Conservation (phyloP, 129 eudicot species). For the Artemisia annua region DNA sequence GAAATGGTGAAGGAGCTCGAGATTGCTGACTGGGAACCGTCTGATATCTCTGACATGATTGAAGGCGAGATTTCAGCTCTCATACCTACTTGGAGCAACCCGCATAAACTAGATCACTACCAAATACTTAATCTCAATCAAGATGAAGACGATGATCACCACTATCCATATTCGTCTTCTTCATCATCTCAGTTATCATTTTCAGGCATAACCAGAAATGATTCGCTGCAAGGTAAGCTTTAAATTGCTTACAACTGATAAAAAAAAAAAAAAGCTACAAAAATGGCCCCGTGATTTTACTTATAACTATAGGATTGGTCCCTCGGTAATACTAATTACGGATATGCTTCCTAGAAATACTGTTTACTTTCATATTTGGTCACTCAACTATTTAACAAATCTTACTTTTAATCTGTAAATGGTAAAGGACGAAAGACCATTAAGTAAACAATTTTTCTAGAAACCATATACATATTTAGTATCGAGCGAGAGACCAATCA, state of each 20-base stretch:
- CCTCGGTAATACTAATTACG: too few species aligned
- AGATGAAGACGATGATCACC: conserved; percentile 54
- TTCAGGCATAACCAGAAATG: conserved; percentile 30
- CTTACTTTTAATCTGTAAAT: too few species aligned
- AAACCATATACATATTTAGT: too few species aligned
- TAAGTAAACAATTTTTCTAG: too few species aligned
- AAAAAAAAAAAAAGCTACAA: too few species aligned
- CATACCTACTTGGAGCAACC: conserved; percentile 48
- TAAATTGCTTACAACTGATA: background rate
- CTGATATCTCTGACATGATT: conserved; percentile 79
- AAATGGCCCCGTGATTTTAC: too few species aligned
- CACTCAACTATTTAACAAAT: too few species aligned
- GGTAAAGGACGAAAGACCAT: too few species aligned
- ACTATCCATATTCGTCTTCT: conserved; percentile 45
- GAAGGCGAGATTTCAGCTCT: conserved; percentile 76
- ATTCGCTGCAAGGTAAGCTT: conserved; percentile 56
- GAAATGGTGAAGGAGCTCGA: conserved; percentile 95
- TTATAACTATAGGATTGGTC: too few species aligned
- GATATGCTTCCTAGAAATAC: too few species aligned
- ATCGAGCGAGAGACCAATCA: too few species aligned
- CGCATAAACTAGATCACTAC: conserved; percentile 1
- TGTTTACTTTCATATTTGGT: too few species aligned
- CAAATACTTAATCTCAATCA: conserved; percentile 30
- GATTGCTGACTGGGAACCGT: conserved; percentile 74
- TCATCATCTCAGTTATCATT: conserved; percentile 68